phyloP scores from a whole-genome alignment of 192 early-diverging fungal species.

The Linnemannia schmuckeri region DNA sequence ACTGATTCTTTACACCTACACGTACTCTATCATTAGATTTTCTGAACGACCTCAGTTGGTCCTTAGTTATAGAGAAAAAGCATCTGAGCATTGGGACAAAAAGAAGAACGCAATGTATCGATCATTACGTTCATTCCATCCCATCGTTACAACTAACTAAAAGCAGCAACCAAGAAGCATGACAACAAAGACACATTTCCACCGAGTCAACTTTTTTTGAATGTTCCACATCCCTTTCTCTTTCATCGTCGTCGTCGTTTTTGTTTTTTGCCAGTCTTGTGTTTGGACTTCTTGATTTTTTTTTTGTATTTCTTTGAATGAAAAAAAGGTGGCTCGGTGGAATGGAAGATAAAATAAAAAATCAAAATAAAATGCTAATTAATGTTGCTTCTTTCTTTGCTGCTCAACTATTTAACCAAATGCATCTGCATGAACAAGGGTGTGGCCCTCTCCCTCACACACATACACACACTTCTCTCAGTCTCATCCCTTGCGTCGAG shows the following conservation, averaged over 20 bases:
- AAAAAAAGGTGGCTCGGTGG: constrained; percentile 1
- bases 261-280: background rate
- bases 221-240: background rate
- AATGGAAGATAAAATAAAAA: background rate
- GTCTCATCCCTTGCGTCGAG: background rate
- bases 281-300: background rate
- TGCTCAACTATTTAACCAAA: background rate
- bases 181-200: background rate
- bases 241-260: background rate
- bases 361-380: background rate
- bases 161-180: background rate
- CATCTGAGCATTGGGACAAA: too few relatives aligned
- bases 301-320: background rate
- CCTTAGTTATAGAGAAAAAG: too few relatives aligned
- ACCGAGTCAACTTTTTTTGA: background rate
- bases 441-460: background rate
- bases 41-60: too few relatives aligned
- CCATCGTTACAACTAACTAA: background rate
- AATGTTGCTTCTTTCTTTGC: background rate
- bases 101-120: too few relatives aligned
- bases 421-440: background rate
- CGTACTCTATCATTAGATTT: too few relatives aligned
- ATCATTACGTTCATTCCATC: background rate
- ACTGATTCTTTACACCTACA: too few relatives aligned
- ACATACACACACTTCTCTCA: background rate